A percentile compares a stretch with the other conserved stretches of the same genome.
These are phyloP conservation scores for Punica granatum DNA, from an alignment of 345 rosid genomes.

Conservation along the genomic window DNA sequence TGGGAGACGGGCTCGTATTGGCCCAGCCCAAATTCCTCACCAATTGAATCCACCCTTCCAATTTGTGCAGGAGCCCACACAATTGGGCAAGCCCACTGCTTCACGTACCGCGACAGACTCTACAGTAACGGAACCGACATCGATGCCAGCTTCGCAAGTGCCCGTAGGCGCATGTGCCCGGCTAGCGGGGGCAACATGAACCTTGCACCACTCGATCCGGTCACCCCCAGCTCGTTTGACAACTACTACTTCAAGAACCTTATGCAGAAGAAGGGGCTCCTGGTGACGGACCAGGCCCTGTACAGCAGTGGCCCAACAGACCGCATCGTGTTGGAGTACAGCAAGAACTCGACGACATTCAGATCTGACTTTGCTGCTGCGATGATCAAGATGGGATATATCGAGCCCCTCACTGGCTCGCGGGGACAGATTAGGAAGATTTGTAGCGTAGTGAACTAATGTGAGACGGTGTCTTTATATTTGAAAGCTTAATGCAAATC, in stretches of 20 bases:
- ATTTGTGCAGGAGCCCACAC: slow-evolving; percentile 72
- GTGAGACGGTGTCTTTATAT: too few species aligned
- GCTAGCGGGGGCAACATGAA: slow-evolving; percentile 46
- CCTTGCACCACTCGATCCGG: slow-evolving; percentile 59
- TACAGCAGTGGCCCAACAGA: slow-evolving; percentile 72
- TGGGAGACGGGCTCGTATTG: background rate
- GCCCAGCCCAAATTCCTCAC: background rate
- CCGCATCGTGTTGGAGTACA: slow-evolving; percentile 48
- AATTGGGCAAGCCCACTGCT: slow-evolving; percentile 71
- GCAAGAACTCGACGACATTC: slow-evolving; percentile 43
- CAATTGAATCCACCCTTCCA: too few species aligned
- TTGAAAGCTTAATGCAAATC: background rate
- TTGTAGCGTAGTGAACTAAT: slow-evolving; percentile 54
- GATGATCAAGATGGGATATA: slow-evolving; percentile 83
- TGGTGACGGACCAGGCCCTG: slow-evolving; percentile 66
- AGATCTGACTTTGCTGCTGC: slow-evolving; percentile 50
- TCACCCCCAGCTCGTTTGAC: slow-evolving; percentile 49
- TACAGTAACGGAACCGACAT: slow-evolving; percentile 67
- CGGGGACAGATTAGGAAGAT: slow-evolving; percentile 69
- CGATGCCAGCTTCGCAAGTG: slow-evolving; percentile 43
- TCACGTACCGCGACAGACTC: slow-evolving; percentile 43
- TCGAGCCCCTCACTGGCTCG: slow-evolving; percentile 68
- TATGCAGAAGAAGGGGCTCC: slow-evolving; percentile 48
- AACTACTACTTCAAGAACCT: slow-evolving; percentile 70
- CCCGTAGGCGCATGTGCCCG: slow-evolving; percentile 45